phyloP scores from a whole-genome alignment of 345 rosid genomes.

The Sisymbrium altissimum region DNA sequence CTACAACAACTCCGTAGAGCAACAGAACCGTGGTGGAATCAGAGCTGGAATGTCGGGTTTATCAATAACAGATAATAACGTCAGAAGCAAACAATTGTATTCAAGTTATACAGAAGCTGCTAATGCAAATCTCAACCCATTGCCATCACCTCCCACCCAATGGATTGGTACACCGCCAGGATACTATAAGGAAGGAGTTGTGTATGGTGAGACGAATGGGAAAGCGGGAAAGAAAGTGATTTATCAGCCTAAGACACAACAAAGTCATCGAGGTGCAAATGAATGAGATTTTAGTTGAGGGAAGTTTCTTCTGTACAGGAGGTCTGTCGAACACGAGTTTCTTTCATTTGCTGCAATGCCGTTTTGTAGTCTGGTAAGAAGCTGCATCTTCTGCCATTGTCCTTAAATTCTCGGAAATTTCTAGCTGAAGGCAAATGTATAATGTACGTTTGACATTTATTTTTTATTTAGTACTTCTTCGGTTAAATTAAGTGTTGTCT shows the following conservation, averaged over 20 bases:
- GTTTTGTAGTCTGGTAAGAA: not conserved
- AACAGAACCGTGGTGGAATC: constrained; percentile 45
- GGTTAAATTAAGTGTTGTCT: not conserved
- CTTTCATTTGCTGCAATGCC: constrained; percentile 5
- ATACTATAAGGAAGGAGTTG: too few species aligned
- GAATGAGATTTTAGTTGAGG: not conserved
- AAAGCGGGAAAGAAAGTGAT: constrained; percentile 48
- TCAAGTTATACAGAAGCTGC: constrained; percentile 32
- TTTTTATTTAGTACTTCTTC: not conserved
- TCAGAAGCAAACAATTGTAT: constrained; percentile 33
- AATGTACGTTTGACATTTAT: not conserved
- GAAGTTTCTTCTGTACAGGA: constrained; percentile 6
- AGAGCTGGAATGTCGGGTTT: constrained; percentile 52
- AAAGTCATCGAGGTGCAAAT: constrained; percentile 23
- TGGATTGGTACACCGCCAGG: constrained; percentile 51
- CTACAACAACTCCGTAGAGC: constrained; percentile 48
- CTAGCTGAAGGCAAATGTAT: not conserved
- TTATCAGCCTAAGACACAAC: constrained; percentile 53
- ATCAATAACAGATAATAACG: constrained; percentile 50
- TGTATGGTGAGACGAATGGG: constrained; percentile 39
- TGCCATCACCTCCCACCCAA: constrained; percentile 62
- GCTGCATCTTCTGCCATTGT: not conserved
- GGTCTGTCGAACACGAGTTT: not conserved
- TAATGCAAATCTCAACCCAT: constrained; percentile 38
- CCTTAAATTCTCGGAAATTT: too few species aligned